Base-by-base conservation (phyloP, 2,329 filamentous ascomycete species). In the Fusarium praegraminearum region DNA sequence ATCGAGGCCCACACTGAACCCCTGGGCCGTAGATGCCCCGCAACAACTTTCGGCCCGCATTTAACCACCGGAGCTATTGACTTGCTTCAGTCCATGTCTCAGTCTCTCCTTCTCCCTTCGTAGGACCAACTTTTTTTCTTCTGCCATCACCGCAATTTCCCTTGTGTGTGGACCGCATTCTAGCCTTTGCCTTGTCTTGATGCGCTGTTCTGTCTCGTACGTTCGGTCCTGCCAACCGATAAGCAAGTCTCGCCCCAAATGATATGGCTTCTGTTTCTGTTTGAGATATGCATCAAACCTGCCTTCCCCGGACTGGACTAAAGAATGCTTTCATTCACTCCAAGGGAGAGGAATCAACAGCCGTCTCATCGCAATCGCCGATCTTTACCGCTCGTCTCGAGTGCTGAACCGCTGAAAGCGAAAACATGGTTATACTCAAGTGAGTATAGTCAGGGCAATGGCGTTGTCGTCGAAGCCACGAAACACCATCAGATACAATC, bases 21-120 rank as follows among this genome's bases (percentile, higher is more conserved):
- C 36, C 11, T 38, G 4, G 7, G 36, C n/a, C 7, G 6, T n/a
- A 6, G n/a, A 12, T 8, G 36, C n/a, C 45, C 57, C 65, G 57
- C 65, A 60, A 55, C 54, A 64, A 55, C 26, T 24, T 26, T 58
- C 65, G 64, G 64, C 64, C 65, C 65, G 58, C 59, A 46, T 20
- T 30, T 46, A 50, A 40, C 18, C 30, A 15, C 22, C 15, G 7
- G n/a, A 26, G 35, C 38, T 51, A 62, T 55, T 36, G 53, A 28
- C 24, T 52, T 22, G 20, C 7, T 12, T 30, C 28, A 30, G 4
- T 22, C 20, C 20, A 22, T 49, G 41, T 38, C 24, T 33, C 49
- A 60, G 3, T 67, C 40, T 67, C 64, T 67, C 64, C 64, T 65
- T 65, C 64, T 65, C 65, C 64, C 59, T 68, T 68, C 26, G 41